phyloP scores from a whole-genome alignment of 306 rosid species.

The Sicyos edulis region DNA sequence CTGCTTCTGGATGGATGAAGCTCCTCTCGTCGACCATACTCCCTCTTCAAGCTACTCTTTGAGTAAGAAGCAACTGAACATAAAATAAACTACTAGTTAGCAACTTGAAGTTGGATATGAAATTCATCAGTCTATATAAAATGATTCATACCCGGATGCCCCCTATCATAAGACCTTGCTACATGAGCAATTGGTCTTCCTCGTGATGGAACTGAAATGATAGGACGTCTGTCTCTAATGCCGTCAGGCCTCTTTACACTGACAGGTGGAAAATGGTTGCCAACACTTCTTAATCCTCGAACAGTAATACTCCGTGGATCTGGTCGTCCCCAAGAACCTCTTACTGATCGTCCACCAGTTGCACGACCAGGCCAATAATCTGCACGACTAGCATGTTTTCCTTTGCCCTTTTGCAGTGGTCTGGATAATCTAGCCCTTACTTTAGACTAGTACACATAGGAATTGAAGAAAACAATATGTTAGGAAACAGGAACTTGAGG shows the following conservation, averaged over 20 bases:
- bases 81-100: neutral
- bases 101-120: neutral
- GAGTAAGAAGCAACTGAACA: slow-evolving; percentile 62
- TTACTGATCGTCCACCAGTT: slow-evolving; percentile 36
- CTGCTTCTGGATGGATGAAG: slow-evolving; percentile 83
- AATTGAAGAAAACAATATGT: neutral
- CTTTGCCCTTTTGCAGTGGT: slow-evolving; percentile 94
- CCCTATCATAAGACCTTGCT: slow-evolving; percentile 72
- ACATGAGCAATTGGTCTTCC: slow-evolving; percentile 68
- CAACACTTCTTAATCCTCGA: slow-evolving; percentile 62
- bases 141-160: slow-evolving; percentile 58
- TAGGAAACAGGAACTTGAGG: neutral
- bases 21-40: slow-evolving; percentile 72
- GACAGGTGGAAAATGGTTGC: slow-evolving; percentile 55
- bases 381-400: slow-evolving; percentile 63
- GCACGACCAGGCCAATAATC: slow-evolving; percentile 58
- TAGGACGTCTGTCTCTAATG: slow-evolving; percentile 74
- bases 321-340: slow-evolving; percentile 79
- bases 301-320: slow-evolving; percentile 49
- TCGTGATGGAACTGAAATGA: slow-evolving; percentile 54
- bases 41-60: slow-evolving; percentile 74
- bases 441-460: slow-evolving; percentile 52
- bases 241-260: slow-evolving; percentile 56
- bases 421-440: slow-evolving; percentile 95
- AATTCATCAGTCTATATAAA: neutral